These are phyloP conservation scores for Penicillium sp. DNA, from an alignment of 2,329 filamentous ascomycete genomes.

Conservation along the genomic window DNA sequence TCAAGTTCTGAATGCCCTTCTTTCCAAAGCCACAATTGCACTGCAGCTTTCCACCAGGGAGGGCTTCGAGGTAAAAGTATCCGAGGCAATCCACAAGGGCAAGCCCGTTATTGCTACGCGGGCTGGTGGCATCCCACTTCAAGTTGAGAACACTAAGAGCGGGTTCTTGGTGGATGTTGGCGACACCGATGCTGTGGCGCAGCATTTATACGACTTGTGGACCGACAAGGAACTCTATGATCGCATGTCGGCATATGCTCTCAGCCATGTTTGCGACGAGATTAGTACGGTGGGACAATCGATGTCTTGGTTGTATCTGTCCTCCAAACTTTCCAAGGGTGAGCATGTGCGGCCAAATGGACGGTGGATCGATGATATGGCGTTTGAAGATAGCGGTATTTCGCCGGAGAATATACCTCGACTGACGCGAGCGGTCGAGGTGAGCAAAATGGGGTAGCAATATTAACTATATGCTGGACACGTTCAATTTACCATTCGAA, in stretches of 20 bases:
- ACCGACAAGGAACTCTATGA: slow-evolving; percentile 60
- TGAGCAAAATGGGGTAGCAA: slow-evolving; percentile 24
- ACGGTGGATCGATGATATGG: slow-evolving; percentile 70
- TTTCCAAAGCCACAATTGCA: slow-evolving; percentile 66
- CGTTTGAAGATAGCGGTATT: slow-evolving; percentile 58
- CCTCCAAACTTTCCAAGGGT: slow-evolving; percentile 58
- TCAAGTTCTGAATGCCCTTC: slow-evolving; percentile 70
- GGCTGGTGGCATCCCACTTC: slow-evolving; percentile 74
- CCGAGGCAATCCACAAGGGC: slow-evolving; percentile 74
- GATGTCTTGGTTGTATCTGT: slow-evolving; percentile 71
- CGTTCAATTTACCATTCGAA: background rate
- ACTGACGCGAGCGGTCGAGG: slow-evolving; percentile 41
- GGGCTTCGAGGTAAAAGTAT: slow-evolving; percentile 83
- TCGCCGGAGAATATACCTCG: slow-evolving; percentile 55
- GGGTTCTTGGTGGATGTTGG: slow-evolving; percentile 69
- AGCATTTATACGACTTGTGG: slow-evolving; percentile 61
- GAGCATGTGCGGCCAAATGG: slow-evolving; percentile 55
- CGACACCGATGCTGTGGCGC: slow-evolving; percentile 64
- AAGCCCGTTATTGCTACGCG: slow-evolving; percentile 70
- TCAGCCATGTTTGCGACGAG: slow-evolving; percentile 67
- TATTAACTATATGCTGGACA: slow-evolving; percentile 1
- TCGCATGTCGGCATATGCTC: slow-evolving; percentile 61
- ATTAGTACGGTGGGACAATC: slow-evolving; percentile 76
- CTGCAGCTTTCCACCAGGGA: slow-evolving; percentile 76
- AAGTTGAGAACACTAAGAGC: slow-evolving; percentile 65